These are phyloP conservation scores for Penicillium sp. DNA, from an alignment of 2,329 filamentous ascomycete species.

Conservation along the genomic window DNA sequence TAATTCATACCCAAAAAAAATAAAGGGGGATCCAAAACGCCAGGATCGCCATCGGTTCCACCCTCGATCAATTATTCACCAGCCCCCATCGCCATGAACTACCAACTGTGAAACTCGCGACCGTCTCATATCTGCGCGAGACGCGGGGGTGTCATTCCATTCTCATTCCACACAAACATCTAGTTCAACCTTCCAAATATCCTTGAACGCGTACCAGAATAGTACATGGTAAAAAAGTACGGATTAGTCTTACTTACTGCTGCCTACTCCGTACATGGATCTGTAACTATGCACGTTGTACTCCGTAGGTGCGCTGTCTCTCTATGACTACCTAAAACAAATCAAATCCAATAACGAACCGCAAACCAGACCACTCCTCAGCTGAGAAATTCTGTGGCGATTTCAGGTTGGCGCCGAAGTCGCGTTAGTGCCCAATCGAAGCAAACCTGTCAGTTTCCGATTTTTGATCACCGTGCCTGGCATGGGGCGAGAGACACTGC, in stretches of 20 bases:
- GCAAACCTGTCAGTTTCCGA: conserved; percentile 16
- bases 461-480: background rate
- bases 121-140: conserved; percentile 23
- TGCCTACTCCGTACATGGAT: background rate
- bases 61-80: conserved; percentile 5
- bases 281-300: too few relatives aligned
- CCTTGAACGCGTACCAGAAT: background rate
- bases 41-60: conserved; percentile 1
- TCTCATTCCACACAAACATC: background rate
- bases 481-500: conserved; percentile 6
- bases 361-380: background rate
- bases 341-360: background rate
- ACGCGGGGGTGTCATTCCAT: conserved; percentile 17
- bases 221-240: too few relatives aligned
- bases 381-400: background rate
- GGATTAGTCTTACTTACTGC: background rate
- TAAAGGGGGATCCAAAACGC: background rate
- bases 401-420: conserved; percentile 16
- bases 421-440: conserved; percentile 9
- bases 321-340: background rate
- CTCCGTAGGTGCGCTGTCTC: too few relatives aligned
- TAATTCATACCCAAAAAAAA: conserved; percentile 1
- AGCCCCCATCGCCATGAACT: background rate
- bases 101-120: conserved; percentile 20
- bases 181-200: background rate